phyloP scores from a whole-genome alignment of 2,329 filamentous ascomycete genomes.

The Cladosporium austrohemisphaericum region DNA sequence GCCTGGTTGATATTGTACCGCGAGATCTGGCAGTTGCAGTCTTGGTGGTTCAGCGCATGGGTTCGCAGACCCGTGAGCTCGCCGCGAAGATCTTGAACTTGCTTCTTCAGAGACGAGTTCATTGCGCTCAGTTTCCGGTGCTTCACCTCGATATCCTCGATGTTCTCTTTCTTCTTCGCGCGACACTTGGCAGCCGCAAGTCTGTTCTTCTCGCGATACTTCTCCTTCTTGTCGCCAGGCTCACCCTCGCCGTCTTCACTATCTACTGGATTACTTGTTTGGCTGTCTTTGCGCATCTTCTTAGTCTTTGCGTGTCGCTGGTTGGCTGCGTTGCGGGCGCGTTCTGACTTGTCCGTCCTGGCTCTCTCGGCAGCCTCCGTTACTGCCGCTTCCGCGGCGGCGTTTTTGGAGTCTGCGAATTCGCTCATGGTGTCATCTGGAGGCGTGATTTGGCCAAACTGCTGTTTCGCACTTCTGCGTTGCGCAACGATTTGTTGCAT shows the following conservation, averaged over 20 bases:
- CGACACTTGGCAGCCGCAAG: conserved; percentile 71
- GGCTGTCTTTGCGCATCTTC: conserved; percentile 23
- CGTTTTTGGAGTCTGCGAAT: conserved; percentile 4
- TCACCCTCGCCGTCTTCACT: conserved; percentile 18
- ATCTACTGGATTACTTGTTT: conserved; percentile 11
- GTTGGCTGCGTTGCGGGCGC: conserved; percentile 31
- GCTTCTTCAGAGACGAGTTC: conserved; percentile 31
- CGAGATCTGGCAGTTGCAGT: conserved; percentile 33
- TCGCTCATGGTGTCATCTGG: conserved; percentile 29
- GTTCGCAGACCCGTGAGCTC: conserved; percentile 31
- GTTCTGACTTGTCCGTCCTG: conserved; percentile 26
- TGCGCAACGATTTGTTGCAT: conserved; percentile 20
- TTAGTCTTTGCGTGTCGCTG: conserved; percentile 29
- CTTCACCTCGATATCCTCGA: conserved; percentile 47
- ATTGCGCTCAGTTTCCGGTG: conserved; percentile 37
- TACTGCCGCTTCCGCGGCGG: not conserved
- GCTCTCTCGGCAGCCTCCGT: conserved; percentile 10
- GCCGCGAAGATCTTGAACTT: conserved; percentile 32
- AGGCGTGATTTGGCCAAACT: conserved; percentile 38
- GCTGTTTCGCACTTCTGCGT: conserved; percentile 22
- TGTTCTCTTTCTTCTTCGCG: conserved; percentile 62
- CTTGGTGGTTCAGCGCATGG: conserved; percentile 32
- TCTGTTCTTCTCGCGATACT: conserved; percentile 66
- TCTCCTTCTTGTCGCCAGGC: conserved; percentile 48
- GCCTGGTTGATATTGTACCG: conserved; percentile 33